phyloP scores from a whole-genome alignment of 164 flowering plant species.

The Nelumbo lutea region DNA sequence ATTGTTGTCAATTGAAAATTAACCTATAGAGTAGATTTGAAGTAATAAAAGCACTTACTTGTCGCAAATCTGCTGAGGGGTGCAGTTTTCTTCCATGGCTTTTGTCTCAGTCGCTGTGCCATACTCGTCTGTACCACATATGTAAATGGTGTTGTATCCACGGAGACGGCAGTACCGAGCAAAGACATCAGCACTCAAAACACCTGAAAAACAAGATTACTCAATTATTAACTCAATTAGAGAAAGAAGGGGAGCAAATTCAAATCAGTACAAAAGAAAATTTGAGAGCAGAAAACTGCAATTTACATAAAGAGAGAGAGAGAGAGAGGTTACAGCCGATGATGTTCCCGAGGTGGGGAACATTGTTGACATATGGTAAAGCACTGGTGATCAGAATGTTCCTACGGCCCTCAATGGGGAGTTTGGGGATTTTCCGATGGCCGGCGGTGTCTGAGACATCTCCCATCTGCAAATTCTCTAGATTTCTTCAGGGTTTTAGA shows the following conservation, averaged over 20 bases:
- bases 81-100: conserved; percentile 76
- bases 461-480: conserved; percentile 3
- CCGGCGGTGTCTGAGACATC: not conserved
- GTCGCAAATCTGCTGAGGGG: conserved; percentile 75
- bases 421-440: conserved; percentile 24
- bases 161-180: conserved; percentile 76
- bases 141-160: conserved; percentile 65
- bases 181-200: conserved; percentile 85
- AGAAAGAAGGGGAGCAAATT: not conserved
- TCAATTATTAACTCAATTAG: not conserved
- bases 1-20: not conserved
- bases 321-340: conserved; percentile 45
- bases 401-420: conserved; percentile 53
- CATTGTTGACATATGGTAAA: conserved; percentile 76
- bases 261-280: too few relatives aligned
- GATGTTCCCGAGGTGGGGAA: conserved; percentile 80
- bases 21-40: not conserved
- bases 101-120: conserved; percentile 89
- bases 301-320: not conserved
- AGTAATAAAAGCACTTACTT: conserved; percentile 37
- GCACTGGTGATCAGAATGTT: conserved; percentile 74
- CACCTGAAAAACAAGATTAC: conserved; percentile 36
- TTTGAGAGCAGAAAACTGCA: not conserved
- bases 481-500: not conserved
- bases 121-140: conserved; percentile 90